These are phyloP conservation scores for Inonotus obliquus DNA, from an alignment of 1,284 basidiomycete species.

Conservation along the genomic window DNA sequence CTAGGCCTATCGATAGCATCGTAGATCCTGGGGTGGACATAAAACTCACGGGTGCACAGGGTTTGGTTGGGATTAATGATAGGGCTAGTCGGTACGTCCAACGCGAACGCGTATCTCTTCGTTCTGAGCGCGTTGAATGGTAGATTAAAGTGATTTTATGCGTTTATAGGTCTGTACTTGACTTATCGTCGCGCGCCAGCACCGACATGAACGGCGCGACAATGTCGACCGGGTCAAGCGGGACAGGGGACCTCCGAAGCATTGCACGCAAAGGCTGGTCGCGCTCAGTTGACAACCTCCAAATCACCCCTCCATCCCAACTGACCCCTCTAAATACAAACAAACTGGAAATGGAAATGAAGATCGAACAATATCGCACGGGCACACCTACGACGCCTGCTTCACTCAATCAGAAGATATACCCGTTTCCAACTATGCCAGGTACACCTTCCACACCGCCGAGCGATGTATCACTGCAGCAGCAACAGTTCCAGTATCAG, in stretches of 20 bases:
- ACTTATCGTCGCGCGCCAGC: constrained; percentile 49
- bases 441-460: constrained; percentile 26
- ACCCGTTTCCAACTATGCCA: constrained; percentile 44
- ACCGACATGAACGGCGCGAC: constrained; percentile 43
- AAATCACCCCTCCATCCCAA: constrained; percentile 42
- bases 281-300: constrained; percentile 72
- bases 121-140: constrained; percentile 1
- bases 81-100: constrained; percentile 46
- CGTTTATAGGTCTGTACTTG: constrained; percentile 58
- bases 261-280: constrained; percentile 73
- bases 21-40: constrained; percentile 24
- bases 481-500: not conserved
- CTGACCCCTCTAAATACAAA: constrained; percentile 38
- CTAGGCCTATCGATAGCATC: constrained; percentile 57
- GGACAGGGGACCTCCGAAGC: constrained; percentile 60
- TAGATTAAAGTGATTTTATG: not conserved
- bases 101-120: not conserved
- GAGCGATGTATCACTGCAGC: constrained; percentile 25
- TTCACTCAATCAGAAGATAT: constrained; percentile 29
- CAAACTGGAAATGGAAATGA: constrained; percentile 44
- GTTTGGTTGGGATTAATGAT: constrained; percentile 28
- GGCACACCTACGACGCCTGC: constrained; percentile 30
- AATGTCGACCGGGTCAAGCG: constrained; percentile 27
- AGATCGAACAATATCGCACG: constrained; percentile 56
- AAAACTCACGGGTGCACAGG: constrained; percentile 20